Evolutionary conservation across 352 stramenopile species (phyloP).

Genomic region (Pythium phragmitis): DNA sequence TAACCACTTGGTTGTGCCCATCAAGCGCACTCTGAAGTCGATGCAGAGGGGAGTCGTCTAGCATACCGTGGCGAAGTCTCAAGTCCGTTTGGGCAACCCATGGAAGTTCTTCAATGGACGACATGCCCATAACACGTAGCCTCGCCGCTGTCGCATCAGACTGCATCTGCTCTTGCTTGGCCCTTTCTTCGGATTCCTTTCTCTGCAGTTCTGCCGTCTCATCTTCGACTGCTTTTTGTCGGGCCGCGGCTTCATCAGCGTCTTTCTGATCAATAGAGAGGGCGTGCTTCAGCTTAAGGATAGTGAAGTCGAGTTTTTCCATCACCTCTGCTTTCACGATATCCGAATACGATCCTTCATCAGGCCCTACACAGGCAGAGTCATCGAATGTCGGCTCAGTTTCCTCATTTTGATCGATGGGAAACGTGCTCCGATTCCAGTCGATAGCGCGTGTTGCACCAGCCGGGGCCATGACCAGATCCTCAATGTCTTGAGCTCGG

Average conservation of each 20-base stretch:
- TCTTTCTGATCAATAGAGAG: slow-evolving; percentile 53
- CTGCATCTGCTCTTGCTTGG: slow-evolving; percentile 29
- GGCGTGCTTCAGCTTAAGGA: slow-evolving; percentile 57
- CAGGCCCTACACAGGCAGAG: neutral
- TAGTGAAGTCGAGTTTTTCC: slow-evolving; percentile 64
- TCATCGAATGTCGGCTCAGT: neutral
- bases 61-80: slow-evolving; percentile 7
- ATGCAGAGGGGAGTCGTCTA: neutral
- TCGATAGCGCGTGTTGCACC: slow-evolving; percentile 9
- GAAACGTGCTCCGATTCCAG: slow-evolving; percentile 32
- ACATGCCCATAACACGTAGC: slow-evolving; percentile 51
- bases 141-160: slow-evolving; percentile 36
- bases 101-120: slow-evolving; percentile 43
- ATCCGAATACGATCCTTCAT: slow-evolving; percentile 27
- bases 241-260: slow-evolving; percentile 30
- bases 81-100: slow-evolving; percentile 35
- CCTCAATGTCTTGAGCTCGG: slow-evolving; percentile 39
- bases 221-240: slow-evolving; percentile 3
- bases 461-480: slow-evolving; percentile 2
- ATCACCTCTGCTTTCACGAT: slow-evolving; percentile 48
- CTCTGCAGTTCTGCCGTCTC: slow-evolving; percentile 1
- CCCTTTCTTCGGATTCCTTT: slow-evolving; percentile 28
- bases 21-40: slow-evolving; percentile 1
- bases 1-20: neutral
- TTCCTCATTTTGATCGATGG: neutral